Base-by-base conservation (phyloP, 2,329 filamentous ascomycete genomes). In the Penicillium sp. region DNA sequence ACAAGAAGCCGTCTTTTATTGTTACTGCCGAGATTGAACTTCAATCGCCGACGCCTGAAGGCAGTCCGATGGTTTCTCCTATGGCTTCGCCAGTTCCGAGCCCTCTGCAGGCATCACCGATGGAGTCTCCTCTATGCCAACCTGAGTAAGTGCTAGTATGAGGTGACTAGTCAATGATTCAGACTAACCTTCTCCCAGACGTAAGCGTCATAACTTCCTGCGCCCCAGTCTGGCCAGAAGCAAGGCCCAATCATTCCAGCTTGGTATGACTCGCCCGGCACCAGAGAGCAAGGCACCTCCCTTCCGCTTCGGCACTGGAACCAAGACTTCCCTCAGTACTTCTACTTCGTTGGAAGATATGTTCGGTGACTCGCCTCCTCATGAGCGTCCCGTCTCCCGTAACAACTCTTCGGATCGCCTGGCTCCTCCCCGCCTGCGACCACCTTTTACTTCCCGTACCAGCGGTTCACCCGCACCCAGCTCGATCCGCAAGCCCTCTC, bases 1-100 rank as follows among this genome's bases (percentile, higher is more conserved):
- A 96, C 79, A 97, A 96, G 79, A 97, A 96, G 79, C 79, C 83
- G 29, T 83, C 89, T 11, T 92, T 86, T 67, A 81, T 75, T 73
- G 77, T 81, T 59, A 69, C 78, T 44, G 73, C 81, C 29, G 82
- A 88, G 62, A 79, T 90, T 59, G 86, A 88, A 61, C 75, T 91
- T 50, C 83, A 85, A 29, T 92, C 90, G 29, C 90, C 91, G 1
- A 89, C 88, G 1, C 88, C 88, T 8, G 81, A 83, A 42, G 66
- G 71, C 29, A 81, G 77, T 3, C 71, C 76, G 6, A 72, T 75
- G 52, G 80, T 80, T 27, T 71, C 71, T 5, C 67, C 71, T 3
- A 64, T 67, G 46, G 57, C 72, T 66, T 61, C 79, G 14, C 60
- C 65, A 31, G 58, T 60, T 2, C 66, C 77, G 14, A 75, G 79